Evolutionary conservation across 345 rosid species (phyloP), one percentile per base, ranked within the genome.

Genomic region (Ricinus communis): DNA sequence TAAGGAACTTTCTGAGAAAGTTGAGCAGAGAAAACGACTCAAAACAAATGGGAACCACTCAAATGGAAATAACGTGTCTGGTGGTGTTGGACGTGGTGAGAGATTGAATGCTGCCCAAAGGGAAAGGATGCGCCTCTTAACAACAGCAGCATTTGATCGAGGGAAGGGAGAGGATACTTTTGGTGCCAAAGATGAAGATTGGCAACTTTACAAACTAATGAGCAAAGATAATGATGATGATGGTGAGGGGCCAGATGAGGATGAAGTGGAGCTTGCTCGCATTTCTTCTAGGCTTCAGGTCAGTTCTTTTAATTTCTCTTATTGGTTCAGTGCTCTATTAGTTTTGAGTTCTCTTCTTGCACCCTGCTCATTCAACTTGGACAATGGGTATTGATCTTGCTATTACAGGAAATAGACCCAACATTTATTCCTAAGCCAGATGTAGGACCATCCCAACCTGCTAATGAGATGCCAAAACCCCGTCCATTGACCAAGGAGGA

Each of bases 101-200:
- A 86, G 99, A 83, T 83, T 92, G 83, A 90, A 90, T 63, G 90
- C 99, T 79, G 97, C 96, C 66, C 97, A 90, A 78, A 87, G 93
- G 66, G 99, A 95, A 73, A 85, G 97, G 72, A 95, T 95, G 96
- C 96, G 97, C 43, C 89, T 95, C 76, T 86, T 92, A 38, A 95
- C 99, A 31, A 86, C 97, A 1, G 97, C 97, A 47, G 99, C 99
- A 43, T 92, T 92, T 76, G 99, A 95, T 78, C 82, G 98, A 81
- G 99, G 98, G 66, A 95, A 92, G 80, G 96, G 97, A 19, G 97
- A 92, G 78, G 99, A 90, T 80, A 89, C 91, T 24, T 95, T 90
- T 71, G 97, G 98, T 60, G 80, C 97, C 70, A 90, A 61, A 80
- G 99, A 95, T 67, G 99, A 95, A 85, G 97, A 95, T 80, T 90